These are phyloP conservation scores for Botryotinia globosa DNA, from an alignment of 2,329 filamentous ascomycete species.

Conservation along the genomic window DNA sequence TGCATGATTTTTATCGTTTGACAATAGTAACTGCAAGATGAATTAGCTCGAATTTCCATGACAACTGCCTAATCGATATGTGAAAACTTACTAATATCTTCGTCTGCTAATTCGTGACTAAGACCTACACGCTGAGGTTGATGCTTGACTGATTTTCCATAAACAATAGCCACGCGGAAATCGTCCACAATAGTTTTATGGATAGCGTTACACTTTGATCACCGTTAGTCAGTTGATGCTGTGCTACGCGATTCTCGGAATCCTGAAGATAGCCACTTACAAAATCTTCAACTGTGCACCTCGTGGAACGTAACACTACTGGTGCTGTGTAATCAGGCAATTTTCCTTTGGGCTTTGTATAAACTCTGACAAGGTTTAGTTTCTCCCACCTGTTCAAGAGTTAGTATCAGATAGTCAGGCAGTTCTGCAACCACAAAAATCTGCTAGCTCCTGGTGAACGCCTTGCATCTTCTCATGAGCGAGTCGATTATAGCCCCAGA, in stretches of 20 bases:
- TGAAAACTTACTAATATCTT: conserved; percentile 69
- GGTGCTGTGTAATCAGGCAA: conserved; percentile 89
- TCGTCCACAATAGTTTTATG: conserved; percentile 94
- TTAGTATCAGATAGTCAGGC: conserved; percentile 24
- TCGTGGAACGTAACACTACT: conserved; percentile 79
- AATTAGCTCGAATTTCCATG: background rate
- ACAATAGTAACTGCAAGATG: conserved; percentile 56
- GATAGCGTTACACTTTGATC: conserved; percentile 85
- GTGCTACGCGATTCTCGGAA: conserved; percentile 14
- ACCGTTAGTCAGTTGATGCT: conserved; percentile 22
- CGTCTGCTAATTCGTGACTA: conserved; percentile 85
- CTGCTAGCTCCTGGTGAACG: conserved; percentile 3
- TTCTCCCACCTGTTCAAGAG: conserved; percentile 72
- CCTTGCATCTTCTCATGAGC: conserved; percentile 1
- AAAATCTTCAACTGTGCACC: conserved; percentile 94
- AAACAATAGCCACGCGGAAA: conserved; percentile 93
- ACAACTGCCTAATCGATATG: background rate
- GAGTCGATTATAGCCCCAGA: background rate
- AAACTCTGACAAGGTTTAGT: conserved; percentile 84
- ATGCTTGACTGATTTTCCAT: conserved; percentile 97
- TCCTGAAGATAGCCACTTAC: conserved; percentile 54
- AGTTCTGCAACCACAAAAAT: background rate
- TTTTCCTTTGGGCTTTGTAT: conserved; percentile 97
- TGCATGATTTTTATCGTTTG: conserved; percentile 53
- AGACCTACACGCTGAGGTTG: conserved; percentile 95